Conservation (phyloP, 1,139 yeast genomes). For the Scheffersomyces cryptocercus region DNA sequence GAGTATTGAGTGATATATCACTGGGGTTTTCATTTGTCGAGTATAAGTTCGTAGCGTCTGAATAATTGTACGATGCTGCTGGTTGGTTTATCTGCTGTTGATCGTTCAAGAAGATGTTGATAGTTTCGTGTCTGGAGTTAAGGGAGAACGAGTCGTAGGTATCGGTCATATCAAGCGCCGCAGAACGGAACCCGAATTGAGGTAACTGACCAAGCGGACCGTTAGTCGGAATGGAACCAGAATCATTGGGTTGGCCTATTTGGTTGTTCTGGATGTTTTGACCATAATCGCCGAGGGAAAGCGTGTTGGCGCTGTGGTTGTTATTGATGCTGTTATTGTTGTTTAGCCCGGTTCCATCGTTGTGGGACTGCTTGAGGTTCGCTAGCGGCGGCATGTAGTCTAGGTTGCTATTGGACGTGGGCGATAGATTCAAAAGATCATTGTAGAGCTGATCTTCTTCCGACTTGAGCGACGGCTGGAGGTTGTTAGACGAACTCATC, state of each 20-base stretch:
- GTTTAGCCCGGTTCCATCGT: neutral
- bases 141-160: neutral
- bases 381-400: neutral
- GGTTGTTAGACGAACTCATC: conserved; percentile 2
- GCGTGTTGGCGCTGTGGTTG: conserved; percentile 1
- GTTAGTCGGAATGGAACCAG: neutral
- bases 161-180: neutral
- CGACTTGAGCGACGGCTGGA: neutral
- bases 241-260: neutral
- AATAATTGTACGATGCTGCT: too few relatives aligned
- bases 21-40: neutral
- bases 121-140: neutral
- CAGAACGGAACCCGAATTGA: neutral
- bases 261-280: neutral
- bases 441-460: conserved; percentile 9
- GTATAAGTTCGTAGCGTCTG: too few relatives aligned
- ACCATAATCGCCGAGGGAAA: neutral
- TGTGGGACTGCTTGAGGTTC: neutral
- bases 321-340: neutral
- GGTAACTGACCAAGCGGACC: neutral
- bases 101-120: neutral
- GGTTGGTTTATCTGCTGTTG: neutral
- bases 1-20: neutral
- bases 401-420: conserved; percentile 5
- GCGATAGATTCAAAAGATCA: conserved; percentile 12